These are phyloP conservation scores for Chamaenerion angustifolium DNA, from an alignment of 345 rosid genomes.

Conservation along the genomic window DNA sequence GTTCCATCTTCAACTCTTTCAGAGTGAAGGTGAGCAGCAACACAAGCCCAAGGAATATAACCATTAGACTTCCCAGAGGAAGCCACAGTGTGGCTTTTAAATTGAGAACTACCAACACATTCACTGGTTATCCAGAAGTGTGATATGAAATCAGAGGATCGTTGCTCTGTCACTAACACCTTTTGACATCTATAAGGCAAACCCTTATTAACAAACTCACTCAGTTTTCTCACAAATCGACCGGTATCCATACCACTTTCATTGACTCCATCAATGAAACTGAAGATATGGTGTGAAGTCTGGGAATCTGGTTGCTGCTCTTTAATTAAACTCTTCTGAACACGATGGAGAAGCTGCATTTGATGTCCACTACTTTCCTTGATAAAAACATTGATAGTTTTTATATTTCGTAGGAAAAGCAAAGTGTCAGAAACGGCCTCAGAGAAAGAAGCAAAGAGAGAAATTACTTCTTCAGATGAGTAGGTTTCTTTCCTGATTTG, in stretches of 20 bases:
- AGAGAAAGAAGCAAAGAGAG: constrained; percentile 71
- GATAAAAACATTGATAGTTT: constrained; percentile 51
- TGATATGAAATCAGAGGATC: constrained; percentile 34
- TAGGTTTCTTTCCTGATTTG: constrained; percentile 79
- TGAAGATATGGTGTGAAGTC: constrained; percentile 36
- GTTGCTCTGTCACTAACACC: constrained; percentile 70
- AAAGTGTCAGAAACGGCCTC: constrained; percentile 65
- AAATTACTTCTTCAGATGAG: constrained; percentile 69
- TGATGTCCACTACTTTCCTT: constrained; percentile 75
- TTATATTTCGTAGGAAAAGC: constrained; percentile 75
- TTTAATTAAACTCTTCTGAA: constrained; percentile 34
- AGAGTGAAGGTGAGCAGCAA: constrained; percentile 74
- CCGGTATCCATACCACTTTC: constrained; percentile 61
- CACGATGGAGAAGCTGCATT: constrained; percentile 72
- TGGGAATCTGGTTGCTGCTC: constrained; percentile 40
- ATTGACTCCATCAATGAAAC: constrained; percentile 40
- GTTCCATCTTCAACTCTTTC: constrained; percentile 26
- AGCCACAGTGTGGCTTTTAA: constrained; percentile 22
- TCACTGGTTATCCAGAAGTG: constrained; percentile 92
- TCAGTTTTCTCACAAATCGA: constrained; percentile 55
- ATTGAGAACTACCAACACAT: constrained; percentile 45
- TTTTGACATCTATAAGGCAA: constrained; percentile 59
- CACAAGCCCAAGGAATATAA: constrained; percentile 89
- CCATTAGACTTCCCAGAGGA: constrained; percentile 38
- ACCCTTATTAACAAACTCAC: constrained; percentile 40